Percentiles rank a stretch among this genome's conserved stretches.
Conservation (phyloP, 345 rosid genomes). For the Brassica carinata region DNA sequence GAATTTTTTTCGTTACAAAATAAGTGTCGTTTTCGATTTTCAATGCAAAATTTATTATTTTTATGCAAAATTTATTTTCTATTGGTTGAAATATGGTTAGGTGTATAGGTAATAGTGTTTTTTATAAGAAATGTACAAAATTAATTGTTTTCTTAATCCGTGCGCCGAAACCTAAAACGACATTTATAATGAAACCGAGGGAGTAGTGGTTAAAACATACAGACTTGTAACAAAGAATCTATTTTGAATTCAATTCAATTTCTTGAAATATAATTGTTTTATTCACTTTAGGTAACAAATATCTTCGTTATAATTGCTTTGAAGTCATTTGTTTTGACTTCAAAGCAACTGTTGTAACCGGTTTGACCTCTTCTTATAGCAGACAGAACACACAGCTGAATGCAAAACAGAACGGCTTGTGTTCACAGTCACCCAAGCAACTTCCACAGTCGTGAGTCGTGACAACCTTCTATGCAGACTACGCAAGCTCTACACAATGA, state of each 20-base stretch:
- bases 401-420: slow-evolving; percentile 32
- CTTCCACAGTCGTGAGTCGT: slow-evolving; percentile 29
- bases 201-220: too few species aligned
- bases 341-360: neutral
- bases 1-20: too few species aligned
- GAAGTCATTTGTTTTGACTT: too few species aligned
- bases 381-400: slow-evolving; percentile 16
- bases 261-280: neutral
- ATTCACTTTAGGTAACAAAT: neutral
- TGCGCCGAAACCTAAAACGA: too few species aligned
- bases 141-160: too few species aligned
- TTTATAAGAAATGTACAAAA: too few species aligned
- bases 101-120: too few species aligned
- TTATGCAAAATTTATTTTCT: too few species aligned
- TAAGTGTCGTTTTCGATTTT: too few species aligned
- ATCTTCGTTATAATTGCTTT: neutral
- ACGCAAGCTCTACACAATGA: slow-evolving; percentile 40
- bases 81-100: too few species aligned
- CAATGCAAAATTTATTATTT: too few species aligned
- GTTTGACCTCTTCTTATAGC: slow-evolving; percentile 29
- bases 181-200: too few species aligned
- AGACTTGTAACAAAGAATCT: neutral
- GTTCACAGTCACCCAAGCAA: slow-evolving; percentile 31
- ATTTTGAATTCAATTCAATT: neutral
- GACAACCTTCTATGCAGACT: slow-evolving; percentile 39